Percentiles rank a stretch among this genome's conserved stretches.
Conservation (phyloP, 2,329 filamentous ascomycete genomes). For the Penicillium olsonii region DNA sequence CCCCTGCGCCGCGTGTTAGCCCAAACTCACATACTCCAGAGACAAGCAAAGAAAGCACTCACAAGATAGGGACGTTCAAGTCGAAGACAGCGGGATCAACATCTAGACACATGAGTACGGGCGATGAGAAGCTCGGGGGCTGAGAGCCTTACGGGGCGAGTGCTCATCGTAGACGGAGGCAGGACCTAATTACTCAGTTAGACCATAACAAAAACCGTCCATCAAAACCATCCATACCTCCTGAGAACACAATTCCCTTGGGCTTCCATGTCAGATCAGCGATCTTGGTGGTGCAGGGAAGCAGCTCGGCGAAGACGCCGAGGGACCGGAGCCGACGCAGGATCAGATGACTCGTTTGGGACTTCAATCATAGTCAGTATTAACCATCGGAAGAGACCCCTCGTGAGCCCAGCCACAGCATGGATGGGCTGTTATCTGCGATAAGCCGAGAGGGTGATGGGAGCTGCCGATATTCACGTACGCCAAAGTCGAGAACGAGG, state of each 20-base stretch:
- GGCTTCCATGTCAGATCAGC: constrained; percentile 76
- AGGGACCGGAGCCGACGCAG: constrained; percentile 66
- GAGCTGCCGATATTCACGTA: constrained; percentile 1
- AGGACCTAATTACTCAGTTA: constrained; percentile 48
- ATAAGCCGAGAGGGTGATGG: not conserved
- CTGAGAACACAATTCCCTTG: constrained; percentile 78
- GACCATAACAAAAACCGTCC: not conserved
- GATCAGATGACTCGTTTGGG: constrained; percentile 12
- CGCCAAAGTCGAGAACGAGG: constrained; percentile 16
- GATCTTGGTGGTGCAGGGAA: constrained; percentile 81
- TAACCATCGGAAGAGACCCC: not conserved
- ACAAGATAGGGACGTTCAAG: constrained; percentile 62
- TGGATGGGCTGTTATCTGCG: constrained; percentile 6
- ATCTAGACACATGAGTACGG: constrained; percentile 37
- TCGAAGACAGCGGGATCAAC: constrained; percentile 82
- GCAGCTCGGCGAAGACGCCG: constrained; percentile 83
- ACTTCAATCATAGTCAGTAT: constrained; percentile 9
- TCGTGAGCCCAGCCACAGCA: not conserved
- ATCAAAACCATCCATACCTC: constrained; percentile 33
- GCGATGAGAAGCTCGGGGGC: not conserved
- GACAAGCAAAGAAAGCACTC: constrained; percentile 59
- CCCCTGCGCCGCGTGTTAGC: constrained; percentile 28
- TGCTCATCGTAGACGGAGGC: constrained; percentile 80
- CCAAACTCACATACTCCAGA: constrained; percentile 59
- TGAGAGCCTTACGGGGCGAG: constrained; percentile 55